phyloP scores from a whole-genome alignment of 2,329 filamentous ascomycete species.

The Ceratocystis lukuohia region DNA sequence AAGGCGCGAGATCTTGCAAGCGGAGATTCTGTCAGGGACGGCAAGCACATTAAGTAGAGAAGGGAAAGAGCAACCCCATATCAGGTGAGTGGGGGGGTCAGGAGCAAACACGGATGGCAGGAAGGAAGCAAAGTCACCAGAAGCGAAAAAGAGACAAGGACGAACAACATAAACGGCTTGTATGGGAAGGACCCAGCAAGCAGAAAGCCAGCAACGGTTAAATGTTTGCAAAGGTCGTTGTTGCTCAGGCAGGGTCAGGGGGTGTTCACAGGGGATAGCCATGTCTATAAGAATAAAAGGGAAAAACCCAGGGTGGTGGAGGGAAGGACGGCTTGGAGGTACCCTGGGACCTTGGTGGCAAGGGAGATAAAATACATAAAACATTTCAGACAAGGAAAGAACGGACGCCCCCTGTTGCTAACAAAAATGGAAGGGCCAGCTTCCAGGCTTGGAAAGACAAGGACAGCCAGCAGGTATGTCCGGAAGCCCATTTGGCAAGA shows the following conservation, averaged over 20 bases:
- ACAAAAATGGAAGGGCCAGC: background rate
- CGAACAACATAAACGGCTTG: background rate
- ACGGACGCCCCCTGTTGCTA: background rate
- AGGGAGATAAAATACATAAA: conserved; percentile 7
- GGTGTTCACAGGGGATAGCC: background rate
- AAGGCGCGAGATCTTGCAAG: background rate
- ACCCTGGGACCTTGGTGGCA: background rate
- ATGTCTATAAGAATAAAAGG: background rate
- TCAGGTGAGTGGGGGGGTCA: background rate
- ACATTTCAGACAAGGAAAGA: too few relatives aligned
- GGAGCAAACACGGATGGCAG: conserved; percentile 6
- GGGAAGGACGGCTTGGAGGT: conserved; percentile 3
- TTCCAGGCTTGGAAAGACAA: background rate
- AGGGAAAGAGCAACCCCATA: background rate
- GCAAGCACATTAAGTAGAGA: conserved; percentile 7
- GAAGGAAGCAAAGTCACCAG: conserved; percentile 9
- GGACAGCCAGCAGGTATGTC: background rate
- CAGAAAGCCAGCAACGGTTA: conserved; percentile 9
- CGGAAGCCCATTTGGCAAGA: background rate
- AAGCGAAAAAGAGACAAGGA: background rate
- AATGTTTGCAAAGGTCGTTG: conserved; percentile 6
- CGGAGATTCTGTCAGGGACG: background rate
- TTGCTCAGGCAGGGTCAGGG: conserved; percentile 7
- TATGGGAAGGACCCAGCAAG: conserved; percentile 7
- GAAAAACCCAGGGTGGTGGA: background rate